Base-by-base conservation (phyloP, 768 basidiomycete genomes). In the Podaxis sp. region DNA sequence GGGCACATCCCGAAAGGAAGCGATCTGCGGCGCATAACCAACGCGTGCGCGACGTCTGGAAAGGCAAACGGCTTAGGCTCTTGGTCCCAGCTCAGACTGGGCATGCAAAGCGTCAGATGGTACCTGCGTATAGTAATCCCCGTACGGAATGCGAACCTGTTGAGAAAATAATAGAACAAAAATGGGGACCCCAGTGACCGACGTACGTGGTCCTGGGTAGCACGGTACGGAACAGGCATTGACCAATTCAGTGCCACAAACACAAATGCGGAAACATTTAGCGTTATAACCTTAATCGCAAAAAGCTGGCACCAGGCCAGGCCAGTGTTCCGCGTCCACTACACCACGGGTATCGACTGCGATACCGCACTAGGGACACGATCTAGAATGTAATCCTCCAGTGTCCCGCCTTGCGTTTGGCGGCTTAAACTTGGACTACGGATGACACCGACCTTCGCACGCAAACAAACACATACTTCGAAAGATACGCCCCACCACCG, bases 21-120 rank as follows among this genome's bases (percentile, higher is more conserved):
- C 61, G 53, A 55, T 55, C 53, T 62, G 24, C 53, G 52, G 61
- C 61, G 61, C 61, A 62, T 22, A 62, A 62, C 61, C 53, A 54
- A 62, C 61, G 52, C 61, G 52, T 55, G 52, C 8, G 33, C 33
- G 52, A 48, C 52, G 36, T 55, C 55, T 42, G 61, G 44, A 44
- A 62, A 62, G 53, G 44, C 19, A 17, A 33, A 17, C 54, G 39
- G 11, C 39, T 61, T 61, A 61, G 28, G 36, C 42, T 62, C 33
- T 33, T 42, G 40, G 48, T 36, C 60, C 52, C 52, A 55, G 60
- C 19, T 19, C 48, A 49, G 49, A 59, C 48, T 22, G 39, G 38
- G 51, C 38, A n/a, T 24, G 19, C 59, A 22, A 15, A 15, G 39
- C n/a, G 52, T 53, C 59, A 17, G 52, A 61, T 59, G 58, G 33